phyloP scores from a whole-genome alignment of 2,329 filamentous ascomycete species.

The Talaromyces sp. region DNA sequence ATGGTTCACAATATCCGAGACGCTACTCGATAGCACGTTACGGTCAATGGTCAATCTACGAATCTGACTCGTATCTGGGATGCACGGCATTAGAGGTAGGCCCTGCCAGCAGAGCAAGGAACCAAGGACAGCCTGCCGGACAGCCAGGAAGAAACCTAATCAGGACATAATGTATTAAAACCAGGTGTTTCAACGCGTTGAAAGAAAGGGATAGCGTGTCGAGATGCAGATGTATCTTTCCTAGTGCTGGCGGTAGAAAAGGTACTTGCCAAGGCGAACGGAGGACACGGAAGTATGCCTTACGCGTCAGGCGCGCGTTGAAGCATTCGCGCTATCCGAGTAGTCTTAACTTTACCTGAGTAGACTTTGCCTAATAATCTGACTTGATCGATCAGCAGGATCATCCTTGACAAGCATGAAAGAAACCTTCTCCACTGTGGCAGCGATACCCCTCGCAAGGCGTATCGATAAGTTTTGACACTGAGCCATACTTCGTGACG shows the following conservation, averaged over 20 bases:
- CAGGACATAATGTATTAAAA: neutral
- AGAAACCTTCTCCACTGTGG: neutral
- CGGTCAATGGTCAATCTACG: neutral
- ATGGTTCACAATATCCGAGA: neutral
- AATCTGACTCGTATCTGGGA: neutral
- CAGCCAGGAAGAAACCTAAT: neutral
- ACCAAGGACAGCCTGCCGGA: neutral
- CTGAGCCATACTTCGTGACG: neutral
- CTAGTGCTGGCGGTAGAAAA: neutral
- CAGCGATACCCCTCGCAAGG: neutral
- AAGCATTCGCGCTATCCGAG: neutral
- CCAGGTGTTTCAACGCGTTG: constrained; percentile 4
- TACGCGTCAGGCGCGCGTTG: constrained; percentile 10
- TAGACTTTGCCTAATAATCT: neutral
- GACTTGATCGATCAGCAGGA: neutral
- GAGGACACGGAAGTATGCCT: neutral
- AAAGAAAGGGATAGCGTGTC: constrained; percentile 6
- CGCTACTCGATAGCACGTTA: neutral
- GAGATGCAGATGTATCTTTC: neutral
- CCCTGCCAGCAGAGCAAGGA: constrained; percentile 2
- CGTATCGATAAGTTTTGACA: neutral
- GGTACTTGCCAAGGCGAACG: constrained; percentile 1
- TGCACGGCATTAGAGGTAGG: neutral
- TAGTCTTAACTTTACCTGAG: neutral
- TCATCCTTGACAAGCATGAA: constrained; percentile 3